Conservation (phyloP, 176 grass and related monocot species). For the Triticum dicoccoides region DNA sequence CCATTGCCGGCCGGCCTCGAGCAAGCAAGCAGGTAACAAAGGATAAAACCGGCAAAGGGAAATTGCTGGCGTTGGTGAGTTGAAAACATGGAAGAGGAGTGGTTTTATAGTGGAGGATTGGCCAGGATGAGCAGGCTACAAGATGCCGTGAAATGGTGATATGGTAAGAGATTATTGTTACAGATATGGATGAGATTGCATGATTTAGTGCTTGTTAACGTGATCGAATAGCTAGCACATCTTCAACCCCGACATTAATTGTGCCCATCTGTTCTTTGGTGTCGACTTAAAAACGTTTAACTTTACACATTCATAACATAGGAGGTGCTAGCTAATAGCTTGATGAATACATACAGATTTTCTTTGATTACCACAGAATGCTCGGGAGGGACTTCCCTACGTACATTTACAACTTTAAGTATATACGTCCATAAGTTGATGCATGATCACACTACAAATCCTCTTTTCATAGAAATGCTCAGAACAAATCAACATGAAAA, state of each 20-base stretch:
- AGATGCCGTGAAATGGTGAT: not conserved
- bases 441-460: not conserved
- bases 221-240: not conserved
- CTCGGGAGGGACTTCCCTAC: not conserved
- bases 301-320: not conserved
- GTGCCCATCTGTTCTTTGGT: not conserved
- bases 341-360: not conserved
- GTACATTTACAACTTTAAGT: not conserved
- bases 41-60: not conserved
- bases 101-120: not conserved
- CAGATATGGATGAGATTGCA: not conserved
- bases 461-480: not conserved
- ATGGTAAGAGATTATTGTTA: not conserved
- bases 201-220: not conserved
- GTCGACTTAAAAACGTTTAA: not conserved
- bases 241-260: not conserved
- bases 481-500: not conserved
- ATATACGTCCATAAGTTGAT: not conserved
- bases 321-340: not conserved
- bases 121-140: not conserved
- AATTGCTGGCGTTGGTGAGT: not conserved
- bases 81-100: not conserved
- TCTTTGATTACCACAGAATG: not conserved
- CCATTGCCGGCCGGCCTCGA: constrained; percentile 11
- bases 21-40: not conserved